Evolutionary conservation across 208 protist species (phyloP), one percentile per base, ranked within the genome.

Genomic region (Wallacemonas sp.): DNA sequence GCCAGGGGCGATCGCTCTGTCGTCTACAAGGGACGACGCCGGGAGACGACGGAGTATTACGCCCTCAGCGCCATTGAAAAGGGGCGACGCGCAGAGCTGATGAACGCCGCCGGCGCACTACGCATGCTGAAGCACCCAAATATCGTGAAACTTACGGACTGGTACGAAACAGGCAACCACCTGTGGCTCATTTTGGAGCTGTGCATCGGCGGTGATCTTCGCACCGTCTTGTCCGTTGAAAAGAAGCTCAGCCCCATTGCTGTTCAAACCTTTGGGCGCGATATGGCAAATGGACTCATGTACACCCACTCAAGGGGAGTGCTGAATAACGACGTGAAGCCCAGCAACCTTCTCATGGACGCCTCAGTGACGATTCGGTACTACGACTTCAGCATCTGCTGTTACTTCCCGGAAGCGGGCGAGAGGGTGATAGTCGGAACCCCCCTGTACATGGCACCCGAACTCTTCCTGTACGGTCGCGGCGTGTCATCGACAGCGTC

Each of bases 161-260:
- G 97, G 96, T 98, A 98, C 71, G 97, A 98, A 68, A 98, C 97
- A 39, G 90, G 81, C 48, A 98, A 98, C 75, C 97, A 98, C 65
- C 65, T 98, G 36, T 98, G 97, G 97, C 74, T 98, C n/a, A 98
- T 98, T 63, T 85, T 95, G 1, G 95, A 98, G 71, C 91, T 92
- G 47, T 98, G 96, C 82, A 83, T 87, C 2, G 95, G 95, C 27
- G 90, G 93, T n/a, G 84, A 98, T 69, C 74, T 98, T 55, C 65
- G 83, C 43, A 85, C 82, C 33, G 78, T 98, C 6, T 68, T 98
- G 9, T 39, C 65, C 30, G 70, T 79, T 23, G 90, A 95, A 56
- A 72, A 74, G 26, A 58, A 68, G 26, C 75, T 98, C 27, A 91
- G 78, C 36, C 80, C 82, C 55, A 48, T 62, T 23, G 85, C 81